phyloP scores from a whole-genome alignment of 1,284 basidiomycete species.

The Gymnopus androsaceus region DNA sequence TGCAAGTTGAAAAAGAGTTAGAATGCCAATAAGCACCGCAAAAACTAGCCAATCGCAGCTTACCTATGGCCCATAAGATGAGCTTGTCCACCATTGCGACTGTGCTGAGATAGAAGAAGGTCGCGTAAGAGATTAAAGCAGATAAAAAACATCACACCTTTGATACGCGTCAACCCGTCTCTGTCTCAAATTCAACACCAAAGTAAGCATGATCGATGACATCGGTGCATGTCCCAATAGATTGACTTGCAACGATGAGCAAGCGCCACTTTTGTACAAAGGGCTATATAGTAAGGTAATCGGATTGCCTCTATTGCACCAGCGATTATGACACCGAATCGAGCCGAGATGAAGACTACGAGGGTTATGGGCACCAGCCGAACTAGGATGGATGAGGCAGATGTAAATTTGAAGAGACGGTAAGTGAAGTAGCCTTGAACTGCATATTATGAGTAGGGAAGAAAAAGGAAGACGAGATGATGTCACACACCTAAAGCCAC shows the following conservation, averaged over 20 bases:
- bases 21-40: too few species aligned
- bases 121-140: background rate
- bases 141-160: background rate
- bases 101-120: background rate
- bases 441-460: background rate
- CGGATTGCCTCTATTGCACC: background rate
- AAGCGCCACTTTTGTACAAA: background rate
- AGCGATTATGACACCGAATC: background rate
- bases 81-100: constrained; percentile 1
- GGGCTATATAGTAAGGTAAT: background rate
- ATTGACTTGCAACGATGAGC: background rate
- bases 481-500: background rate
- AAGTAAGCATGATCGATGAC: background rate
- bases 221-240: background rate
- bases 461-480: background rate
- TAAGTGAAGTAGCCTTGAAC: constrained; percentile 1
- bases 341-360: background rate
- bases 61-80: constrained; percentile 2
- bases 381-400: background rate
- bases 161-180: background rate
- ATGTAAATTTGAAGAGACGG: background rate
- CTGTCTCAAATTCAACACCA: background rate
- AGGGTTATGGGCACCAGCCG: too few species aligned
- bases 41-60: too few species aligned
- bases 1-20: too few species aligned